A percentile compares a stretch with the other conserved stretches of the same genome.
Evolutionary conservation across 495 filamentous ascomycete genomes (phyloP).

Genomic region (Acidiella bohemica): DNA sequence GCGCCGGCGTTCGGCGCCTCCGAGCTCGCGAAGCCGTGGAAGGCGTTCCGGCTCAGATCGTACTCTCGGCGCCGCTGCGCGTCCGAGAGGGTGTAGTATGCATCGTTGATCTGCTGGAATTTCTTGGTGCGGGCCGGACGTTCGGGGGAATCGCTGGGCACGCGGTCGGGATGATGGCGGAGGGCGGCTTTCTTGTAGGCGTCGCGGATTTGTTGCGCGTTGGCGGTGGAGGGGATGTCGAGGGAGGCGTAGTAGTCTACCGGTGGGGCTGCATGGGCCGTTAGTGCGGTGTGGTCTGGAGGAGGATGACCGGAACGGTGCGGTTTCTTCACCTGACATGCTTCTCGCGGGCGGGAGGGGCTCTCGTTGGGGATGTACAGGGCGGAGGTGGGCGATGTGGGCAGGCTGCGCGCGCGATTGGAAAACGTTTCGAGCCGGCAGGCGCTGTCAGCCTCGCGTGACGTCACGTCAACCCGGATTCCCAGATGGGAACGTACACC

Average conservation of each 20-base stretch:
- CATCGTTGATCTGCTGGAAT: conserved; percentile 95
- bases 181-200: conserved; percentile 95
- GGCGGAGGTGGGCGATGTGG: too few relatives aligned
- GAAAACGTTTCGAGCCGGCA: too few relatives aligned
- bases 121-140: conserved; percentile 67
- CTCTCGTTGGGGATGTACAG: too few relatives aligned
- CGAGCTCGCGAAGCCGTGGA: conserved; percentile 32
- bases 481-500: too few relatives aligned
- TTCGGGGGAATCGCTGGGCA: conserved; percentile 72
- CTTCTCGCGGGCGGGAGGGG: too few relatives aligned
- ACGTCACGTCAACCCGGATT: too few relatives aligned
- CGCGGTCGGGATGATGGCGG: conserved; percentile 87
- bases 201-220: conserved; percentile 73
- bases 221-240: conserved; percentile 58
- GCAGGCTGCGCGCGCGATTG: too few relatives aligned
- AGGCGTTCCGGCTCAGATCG: conserved; percentile 51
- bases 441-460: too few relatives aligned
- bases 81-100: conserved; percentile 92
- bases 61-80: conserved; percentile 69
- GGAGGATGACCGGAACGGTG: too few relatives aligned
- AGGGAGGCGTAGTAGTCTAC: conserved; percentile 43
- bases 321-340: too few relatives aligned
- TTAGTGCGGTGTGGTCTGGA: too few relatives aligned
- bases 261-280: conserved; percentile 12
- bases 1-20: conserved; percentile 33